These are phyloP conservation scores for Kodamaea ohmeri DNA, from an alignment of 1,139 yeast genomes.

Conservation along the genomic window DNA sequence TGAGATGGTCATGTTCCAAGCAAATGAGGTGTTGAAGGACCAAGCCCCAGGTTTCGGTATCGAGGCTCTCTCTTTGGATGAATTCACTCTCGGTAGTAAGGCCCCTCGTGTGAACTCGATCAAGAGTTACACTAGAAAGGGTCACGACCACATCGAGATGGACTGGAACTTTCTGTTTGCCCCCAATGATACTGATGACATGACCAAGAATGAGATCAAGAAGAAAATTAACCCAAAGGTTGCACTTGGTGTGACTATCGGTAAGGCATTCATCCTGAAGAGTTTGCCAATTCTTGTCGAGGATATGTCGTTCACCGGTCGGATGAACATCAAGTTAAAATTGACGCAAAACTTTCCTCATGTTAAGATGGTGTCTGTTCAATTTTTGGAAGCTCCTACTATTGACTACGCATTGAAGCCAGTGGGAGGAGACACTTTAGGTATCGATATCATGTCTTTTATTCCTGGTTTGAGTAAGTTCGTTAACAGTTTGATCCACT, in stretches of 20 bases:
- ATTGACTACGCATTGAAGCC: slow-evolving; percentile 80
- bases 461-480: slow-evolving; percentile 77
- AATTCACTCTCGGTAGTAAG: slow-evolving; percentile 75
- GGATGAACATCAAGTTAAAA: slow-evolving; percentile 63
- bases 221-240: slow-evolving; percentile 76
- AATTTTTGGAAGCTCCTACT: slow-evolving; percentile 71
- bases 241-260: slow-evolving; percentile 73
- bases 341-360: slow-evolving; percentile 69
- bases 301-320: slow-evolving; percentile 72
- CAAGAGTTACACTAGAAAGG: slow-evolving; percentile 67
- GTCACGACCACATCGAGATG: slow-evolving; percentile 68
- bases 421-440: slow-evolving; percentile 84
- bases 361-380: slow-evolving; percentile 65
- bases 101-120: slow-evolving; percentile 73
- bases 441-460: slow-evolving; percentile 78
- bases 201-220: slow-evolving; percentile 71
- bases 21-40: slow-evolving; percentile 63
- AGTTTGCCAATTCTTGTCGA: slow-evolving; percentile 74
- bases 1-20: slow-evolving; percentile 67
- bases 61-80: slow-evolving; percentile 66
- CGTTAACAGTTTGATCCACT: slow-evolving; percentile 66
- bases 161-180: slow-evolving; percentile 80
- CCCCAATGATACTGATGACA: slow-evolving; percentile 77
- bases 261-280: slow-evolving; percentile 74
- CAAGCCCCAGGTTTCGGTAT: slow-evolving; percentile 82